These are phyloP conservation scores for Collybia nuda DNA, from an alignment of 768 basidiomycete genomes.

Conservation along the genomic window DNA sequence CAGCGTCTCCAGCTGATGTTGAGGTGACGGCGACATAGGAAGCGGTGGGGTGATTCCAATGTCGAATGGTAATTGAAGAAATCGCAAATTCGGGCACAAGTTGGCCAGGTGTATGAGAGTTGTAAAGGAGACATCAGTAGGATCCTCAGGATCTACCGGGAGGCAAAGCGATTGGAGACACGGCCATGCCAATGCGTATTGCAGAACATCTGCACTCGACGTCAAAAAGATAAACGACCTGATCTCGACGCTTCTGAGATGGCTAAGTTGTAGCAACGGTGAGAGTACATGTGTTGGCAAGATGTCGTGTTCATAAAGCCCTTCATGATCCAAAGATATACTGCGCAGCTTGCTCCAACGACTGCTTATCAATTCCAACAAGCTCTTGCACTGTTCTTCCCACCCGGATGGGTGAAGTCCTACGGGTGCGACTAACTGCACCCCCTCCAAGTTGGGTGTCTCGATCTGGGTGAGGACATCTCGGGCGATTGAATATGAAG, in stretches of 20 bases:
- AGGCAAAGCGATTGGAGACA: slow-evolving; percentile 1
- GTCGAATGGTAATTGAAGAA: background rate
- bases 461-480: background rate
- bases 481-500: background rate
- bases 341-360: background rate
- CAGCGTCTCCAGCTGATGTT: background rate
- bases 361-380: background rate
- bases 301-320: background rate
- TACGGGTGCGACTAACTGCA: background rate
- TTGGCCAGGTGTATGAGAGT: background rate
- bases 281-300: background rate
- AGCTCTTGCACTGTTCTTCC: slow-evolving; percentile 1
- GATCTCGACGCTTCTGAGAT: background rate
- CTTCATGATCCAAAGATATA: slow-evolving; percentile 6
- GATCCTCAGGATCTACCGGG: background rate
- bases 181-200: background rate
- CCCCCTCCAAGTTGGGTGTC: background rate
- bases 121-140: background rate
- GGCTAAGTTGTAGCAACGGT: background rate
- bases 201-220: background rate
- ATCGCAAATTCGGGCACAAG: background rate
- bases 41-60: background rate
- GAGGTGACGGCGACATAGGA: background rate
- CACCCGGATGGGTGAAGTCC: background rate
- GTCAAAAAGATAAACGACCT: background rate